phyloP scores from a whole-genome alignment of 208 protist genomes.

The Trypanosoma platydactyli region DNA sequence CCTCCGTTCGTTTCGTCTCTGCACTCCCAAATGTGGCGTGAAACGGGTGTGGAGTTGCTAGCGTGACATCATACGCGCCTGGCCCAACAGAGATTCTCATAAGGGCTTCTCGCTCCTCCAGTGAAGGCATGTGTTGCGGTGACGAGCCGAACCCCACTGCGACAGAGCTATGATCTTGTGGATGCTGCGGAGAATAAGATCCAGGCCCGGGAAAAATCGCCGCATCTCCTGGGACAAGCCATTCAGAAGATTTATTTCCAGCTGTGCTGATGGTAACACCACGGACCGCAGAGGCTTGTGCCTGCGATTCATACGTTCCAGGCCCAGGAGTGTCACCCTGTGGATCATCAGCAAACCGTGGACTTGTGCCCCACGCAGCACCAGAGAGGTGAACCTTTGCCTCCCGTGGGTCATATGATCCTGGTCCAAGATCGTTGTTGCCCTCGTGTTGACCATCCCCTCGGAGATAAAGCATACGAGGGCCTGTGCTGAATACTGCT shows the following conservation, averaged over 20 bases:
- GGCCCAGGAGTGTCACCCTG: constrained; percentile 34
- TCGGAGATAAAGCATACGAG: constrained; percentile 28
- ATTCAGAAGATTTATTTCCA: constrained; percentile 14
- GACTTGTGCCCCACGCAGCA: constrained; percentile 17
- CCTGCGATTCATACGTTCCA: constrained; percentile 47
- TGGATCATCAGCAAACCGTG: constrained; percentile 17
- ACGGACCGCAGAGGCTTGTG: constrained; percentile 3
- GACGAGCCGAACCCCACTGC: constrained; percentile 35
- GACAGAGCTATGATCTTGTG: constrained; percentile 12
- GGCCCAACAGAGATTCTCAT: constrained; percentile 33
- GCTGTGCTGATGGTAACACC: constrained; percentile 19
- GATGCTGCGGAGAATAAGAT: constrained; percentile 39
- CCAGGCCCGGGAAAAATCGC: constrained; percentile 44
- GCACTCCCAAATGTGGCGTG: constrained; percentile 22
- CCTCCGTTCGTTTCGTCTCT: not conserved
- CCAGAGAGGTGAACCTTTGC: not conserved
- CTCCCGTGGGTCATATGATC: constrained; percentile 43
- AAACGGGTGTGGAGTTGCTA: constrained; percentile 23
- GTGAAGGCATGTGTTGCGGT: constrained; percentile 10
- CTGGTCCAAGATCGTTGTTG: constrained; percentile 33
- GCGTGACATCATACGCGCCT: constrained; percentile 41
- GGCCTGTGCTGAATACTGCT: constrained; percentile 37
- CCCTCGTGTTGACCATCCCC: not conserved
- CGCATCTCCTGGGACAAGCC: constrained; percentile 12
- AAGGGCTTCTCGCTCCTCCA: constrained; percentile 16